phyloP scores from a whole-genome alignment of 148 eudicot genomes.

The Spergularia bocconei region DNA sequence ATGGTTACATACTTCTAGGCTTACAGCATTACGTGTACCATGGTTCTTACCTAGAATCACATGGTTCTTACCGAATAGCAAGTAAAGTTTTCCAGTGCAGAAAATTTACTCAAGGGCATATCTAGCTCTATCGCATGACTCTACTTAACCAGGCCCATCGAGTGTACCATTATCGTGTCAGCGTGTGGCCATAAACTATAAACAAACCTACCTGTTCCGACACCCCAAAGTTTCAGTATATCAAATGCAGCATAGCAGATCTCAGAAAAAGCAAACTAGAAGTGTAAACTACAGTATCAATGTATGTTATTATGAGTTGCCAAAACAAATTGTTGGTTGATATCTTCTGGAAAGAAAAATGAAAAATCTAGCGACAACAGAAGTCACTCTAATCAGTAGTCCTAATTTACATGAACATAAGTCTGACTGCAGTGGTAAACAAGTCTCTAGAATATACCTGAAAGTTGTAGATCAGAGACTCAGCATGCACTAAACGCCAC shows the following conservation, averaged over 20 bases:
- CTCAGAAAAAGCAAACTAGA: neutral
- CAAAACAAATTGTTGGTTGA: neutral
- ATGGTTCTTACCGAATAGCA: no score
- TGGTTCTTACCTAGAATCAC: no score
- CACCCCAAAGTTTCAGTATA: neutral
- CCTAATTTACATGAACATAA: neutral
- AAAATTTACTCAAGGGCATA: no score
- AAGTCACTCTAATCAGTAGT: neutral
- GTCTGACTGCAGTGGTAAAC: slow-evolving; percentile 7
- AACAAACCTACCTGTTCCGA: no score
- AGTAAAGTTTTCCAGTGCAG: no score
- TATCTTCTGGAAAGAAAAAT: no score
- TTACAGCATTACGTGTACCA: no score
- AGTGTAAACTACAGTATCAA: neutral
- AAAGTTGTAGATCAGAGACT: neutral
- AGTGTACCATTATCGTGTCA: no score
- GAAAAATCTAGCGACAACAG: neutral
- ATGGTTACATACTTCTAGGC: no score
- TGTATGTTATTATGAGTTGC: neutral
- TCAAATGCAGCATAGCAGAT: neutral
- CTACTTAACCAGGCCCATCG: no score
- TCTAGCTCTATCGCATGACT: no score
- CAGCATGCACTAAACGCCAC: neutral
- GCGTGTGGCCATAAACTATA: no score
- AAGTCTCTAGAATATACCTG: slow-evolving; percentile 18